Evolutionary conservation across 495 filamentous ascomycete species (phyloP), one percentile per base, ranked within the genome.

Genomic region (Xylaria longipes): DNA sequence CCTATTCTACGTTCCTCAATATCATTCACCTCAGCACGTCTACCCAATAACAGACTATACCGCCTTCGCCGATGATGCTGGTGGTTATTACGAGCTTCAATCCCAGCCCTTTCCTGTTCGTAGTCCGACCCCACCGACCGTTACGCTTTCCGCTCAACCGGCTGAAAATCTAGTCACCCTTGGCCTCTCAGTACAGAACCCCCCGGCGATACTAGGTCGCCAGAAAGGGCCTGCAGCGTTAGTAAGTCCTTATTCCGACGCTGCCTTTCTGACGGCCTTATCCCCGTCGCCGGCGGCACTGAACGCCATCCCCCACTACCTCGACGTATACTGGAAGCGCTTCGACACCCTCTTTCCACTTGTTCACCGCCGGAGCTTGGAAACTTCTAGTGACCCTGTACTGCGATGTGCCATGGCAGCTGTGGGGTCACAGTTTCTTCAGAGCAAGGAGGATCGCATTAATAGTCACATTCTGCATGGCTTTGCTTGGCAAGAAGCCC

Each of bases 321-420:
- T 87, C 57, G 79, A 80, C 17, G 73, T 79, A 57, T 87, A 86
- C 77, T 86, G 83, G 84, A 75, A 77, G 43, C 76, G 73, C 39
- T 82, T 84, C 60, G 80, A 85, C 72, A 79, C 80, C 62, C 46
- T 76, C 67, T 76, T 82, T 52, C 84, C 84, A 46, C 48, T 87
- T 25, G 79, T 86, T 22, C 84, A 87, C 74, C 77, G 79, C 60
- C 75, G 73, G 12, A 79, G 78, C 52, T 78, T 80, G 56, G 80
- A 86, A 69, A 77, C 74, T 14, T 76, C 71, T 31, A 75, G 75
- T 8, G 81, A 84, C 54, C 82, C 81, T 67, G 73, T 84, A 22
- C 71, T 86, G 43, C 81, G 75, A 20, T 86, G 80, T 48, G 83
- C 84, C 58, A 86, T 87, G 84, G 84, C 84, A 27, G 84, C 84